These are phyloP conservation scores for Xylogone sp. DNA, from an alignment of 2,329 filamentous ascomycete species.

Conservation along the genomic window DNA sequence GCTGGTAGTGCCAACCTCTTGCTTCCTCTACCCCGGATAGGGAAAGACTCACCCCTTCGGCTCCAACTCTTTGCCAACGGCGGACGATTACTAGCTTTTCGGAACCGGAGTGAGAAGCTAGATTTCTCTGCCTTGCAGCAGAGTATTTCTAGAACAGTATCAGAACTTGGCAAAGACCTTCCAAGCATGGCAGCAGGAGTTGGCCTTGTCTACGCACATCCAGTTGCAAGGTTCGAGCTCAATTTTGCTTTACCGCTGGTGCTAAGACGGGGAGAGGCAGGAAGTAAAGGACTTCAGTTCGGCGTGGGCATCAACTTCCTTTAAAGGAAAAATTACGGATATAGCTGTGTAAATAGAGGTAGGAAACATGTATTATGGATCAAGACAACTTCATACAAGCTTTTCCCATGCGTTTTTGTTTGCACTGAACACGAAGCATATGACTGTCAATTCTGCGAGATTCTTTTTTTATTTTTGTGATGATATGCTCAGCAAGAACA, in stretches of 20 bases:
- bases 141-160: conserved; percentile 54
- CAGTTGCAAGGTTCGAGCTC: conserved; percentile 87
- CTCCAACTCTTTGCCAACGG: conserved; percentile 91
- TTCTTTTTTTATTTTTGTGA: neutral
- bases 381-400: neutral
- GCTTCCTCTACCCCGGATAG: conserved; percentile 77
- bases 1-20: conserved; percentile 85
- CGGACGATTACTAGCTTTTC: conserved; percentile 76
- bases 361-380: neutral
- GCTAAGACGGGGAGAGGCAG: conserved; percentile 77
- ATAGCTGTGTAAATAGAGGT: conserved; percentile 1
- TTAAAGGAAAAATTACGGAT: conserved; percentile 41
- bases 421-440: neutral
- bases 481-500: too few species aligned
- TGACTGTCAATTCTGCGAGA: neutral
- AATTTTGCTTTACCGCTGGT: conserved; percentile 91
- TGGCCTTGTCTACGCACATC: conserved; percentile 91
- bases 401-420: neutral
- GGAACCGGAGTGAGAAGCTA: conserved; percentile 38
- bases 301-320: conserved; percentile 97
- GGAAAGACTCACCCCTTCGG: conserved; percentile 78
- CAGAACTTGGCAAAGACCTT: conserved; percentile 67
- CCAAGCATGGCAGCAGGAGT: conserved; percentile 85
- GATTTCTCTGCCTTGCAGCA: conserved; percentile 21
- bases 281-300: conserved; percentile 86